These are phyloP conservation scores for Furcasterigmium furcatum DNA, from an alignment of 2,329 filamentous ascomycete genomes.

Conservation along the genomic window DNA sequence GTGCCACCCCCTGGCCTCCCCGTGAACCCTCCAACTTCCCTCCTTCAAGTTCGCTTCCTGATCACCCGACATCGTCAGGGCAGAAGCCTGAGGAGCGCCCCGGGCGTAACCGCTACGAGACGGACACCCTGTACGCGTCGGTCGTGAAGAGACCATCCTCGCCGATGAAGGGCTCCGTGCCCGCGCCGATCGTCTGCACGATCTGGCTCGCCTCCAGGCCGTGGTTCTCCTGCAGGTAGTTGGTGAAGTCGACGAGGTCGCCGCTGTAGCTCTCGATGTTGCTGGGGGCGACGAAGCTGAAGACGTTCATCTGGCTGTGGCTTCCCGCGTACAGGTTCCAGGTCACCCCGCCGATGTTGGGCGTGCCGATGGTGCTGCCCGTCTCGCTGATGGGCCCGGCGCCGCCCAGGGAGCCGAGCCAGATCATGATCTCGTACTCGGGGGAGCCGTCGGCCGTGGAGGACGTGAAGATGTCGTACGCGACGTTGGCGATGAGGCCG, in stretches of 20 bases:
- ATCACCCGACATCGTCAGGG: too few species aligned
- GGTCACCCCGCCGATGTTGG: slow-evolving; percentile 46
- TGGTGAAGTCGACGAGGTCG: slow-evolving; percentile 55
- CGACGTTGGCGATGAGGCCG: slow-evolving; percentile 47
- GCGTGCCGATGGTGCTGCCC: slow-evolving; percentile 49
- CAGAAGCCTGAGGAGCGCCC: too few species aligned
- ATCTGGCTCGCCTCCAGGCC: slow-evolving; percentile 34
- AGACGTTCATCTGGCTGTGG: slow-evolving; percentile 59
- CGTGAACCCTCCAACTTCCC: neutral
- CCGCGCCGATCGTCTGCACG: slow-evolving; percentile 40
- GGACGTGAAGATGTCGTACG: slow-evolving; percentile 59
- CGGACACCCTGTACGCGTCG: slow-evolving; percentile 7
- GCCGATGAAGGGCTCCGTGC: slow-evolving; percentile 56
- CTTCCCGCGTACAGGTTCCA: slow-evolving; percentile 60
- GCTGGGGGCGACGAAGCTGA: slow-evolving; percentile 43
- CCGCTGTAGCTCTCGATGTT: slow-evolving; percentile 50
- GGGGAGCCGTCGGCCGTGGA: slow-evolving; percentile 35
- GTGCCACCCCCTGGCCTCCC: neutral
- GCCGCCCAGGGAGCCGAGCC: slow-evolving; percentile 55
- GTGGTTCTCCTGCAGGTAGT: slow-evolving; percentile 48
- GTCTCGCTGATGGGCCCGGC: slow-evolving; percentile 50
- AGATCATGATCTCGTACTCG: slow-evolving; percentile 65
- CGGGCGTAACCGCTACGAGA: slow-evolving; percentile 3
- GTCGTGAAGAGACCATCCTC: slow-evolving; percentile 24
- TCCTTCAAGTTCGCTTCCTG: neutral